Conservation (phyloP, 345 rosid species). For the Salix suchowensis region DNA sequence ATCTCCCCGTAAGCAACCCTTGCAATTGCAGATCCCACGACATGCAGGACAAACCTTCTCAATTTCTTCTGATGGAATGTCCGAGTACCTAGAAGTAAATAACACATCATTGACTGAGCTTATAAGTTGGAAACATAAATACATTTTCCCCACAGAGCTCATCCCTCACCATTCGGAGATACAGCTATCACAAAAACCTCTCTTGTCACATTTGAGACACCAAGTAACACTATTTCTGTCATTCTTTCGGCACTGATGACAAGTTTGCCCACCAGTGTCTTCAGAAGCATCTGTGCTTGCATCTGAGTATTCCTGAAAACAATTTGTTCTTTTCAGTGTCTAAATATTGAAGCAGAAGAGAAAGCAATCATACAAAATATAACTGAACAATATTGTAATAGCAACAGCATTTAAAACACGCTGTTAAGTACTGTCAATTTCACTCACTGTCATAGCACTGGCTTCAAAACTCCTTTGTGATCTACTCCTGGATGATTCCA, state of each 20-base stretch:
- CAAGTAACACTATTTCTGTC: constrained; percentile 56
- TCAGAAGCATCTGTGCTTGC: constrained; percentile 60
- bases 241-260: constrained; percentile 82
- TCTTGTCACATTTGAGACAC: constrained; percentile 76
- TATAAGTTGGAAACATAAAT: background rate
- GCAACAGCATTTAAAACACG: background rate
- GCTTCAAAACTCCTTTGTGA: constrained; percentile 60
- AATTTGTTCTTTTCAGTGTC: constrained; percentile 12
- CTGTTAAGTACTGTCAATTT: background rate
- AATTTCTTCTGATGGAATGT: constrained; percentile 63
- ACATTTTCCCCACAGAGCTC: constrained; percentile 11
- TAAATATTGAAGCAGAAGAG: background rate
- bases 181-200: constrained; percentile 84
- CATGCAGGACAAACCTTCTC: constrained; percentile 93
- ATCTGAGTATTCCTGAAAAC: constrained; percentile 67
- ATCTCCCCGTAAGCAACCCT: constrained; percentile 77
- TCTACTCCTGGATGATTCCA: constrained; percentile 56
- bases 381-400: constrained; percentile 3
- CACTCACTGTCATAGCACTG: constrained; percentile 44
- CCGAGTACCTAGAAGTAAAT: constrained; percentile 52
- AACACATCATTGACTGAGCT: constrained; percentile 10
- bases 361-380: background rate
- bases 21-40: constrained; percentile 87
- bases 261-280: constrained; percentile 64
- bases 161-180: constrained; percentile 59